These are phyloP conservation scores for Skeletonema menzelii DNA, from an alignment of 108 stramenopile species.

Conservation along the genomic window DNA sequence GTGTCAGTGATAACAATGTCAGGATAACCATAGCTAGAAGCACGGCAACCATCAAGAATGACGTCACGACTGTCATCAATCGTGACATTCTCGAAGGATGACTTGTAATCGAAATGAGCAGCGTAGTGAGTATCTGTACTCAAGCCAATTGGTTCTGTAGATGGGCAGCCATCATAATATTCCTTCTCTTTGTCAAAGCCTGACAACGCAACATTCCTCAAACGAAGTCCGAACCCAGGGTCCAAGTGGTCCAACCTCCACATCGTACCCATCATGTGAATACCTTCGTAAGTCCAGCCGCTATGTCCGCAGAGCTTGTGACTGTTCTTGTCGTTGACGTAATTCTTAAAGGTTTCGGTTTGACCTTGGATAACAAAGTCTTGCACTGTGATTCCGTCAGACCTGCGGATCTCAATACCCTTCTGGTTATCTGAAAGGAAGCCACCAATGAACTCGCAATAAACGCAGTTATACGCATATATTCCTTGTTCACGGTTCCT, in stretches of 20 bases:
- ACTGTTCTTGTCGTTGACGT: conserved; percentile 12
- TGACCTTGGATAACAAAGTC: conserved; percentile 15
- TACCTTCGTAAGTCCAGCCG: conserved; percentile 30
- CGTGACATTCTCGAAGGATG: conserved; percentile 34
- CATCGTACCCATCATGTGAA: conserved; percentile 24
- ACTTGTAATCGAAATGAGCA: conserved; percentile 42
- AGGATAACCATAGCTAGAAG: conserved; percentile 23
- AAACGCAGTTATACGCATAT: conserved; percentile 16
- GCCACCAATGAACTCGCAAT: conserved; percentile 32
- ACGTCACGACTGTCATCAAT: conserved; percentile 30
- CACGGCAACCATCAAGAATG: conserved; percentile 28
- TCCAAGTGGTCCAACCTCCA: conserved; percentile 8
- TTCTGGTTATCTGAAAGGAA: conserved; percentile 37
- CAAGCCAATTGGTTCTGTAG: conserved; percentile 3
- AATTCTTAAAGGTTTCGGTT: conserved; percentile 21
- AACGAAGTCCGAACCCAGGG: conserved; percentile 17
- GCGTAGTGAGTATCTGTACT: background rate
- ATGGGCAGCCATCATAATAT: conserved; percentile 10
- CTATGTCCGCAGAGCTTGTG: conserved; percentile 18
- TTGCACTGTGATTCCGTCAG: conserved; percentile 2
- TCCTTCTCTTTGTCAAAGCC: conserved; percentile 37
- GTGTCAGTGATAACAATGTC: conserved; percentile 46
- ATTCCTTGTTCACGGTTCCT: conserved; percentile 41
- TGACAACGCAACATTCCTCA: conserved; percentile 34
- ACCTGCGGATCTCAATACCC: conserved; percentile 15